Conservation (phyloP, 2,329 filamentous ascomycete genomes). For the Monosporascus sp. region DNA sequence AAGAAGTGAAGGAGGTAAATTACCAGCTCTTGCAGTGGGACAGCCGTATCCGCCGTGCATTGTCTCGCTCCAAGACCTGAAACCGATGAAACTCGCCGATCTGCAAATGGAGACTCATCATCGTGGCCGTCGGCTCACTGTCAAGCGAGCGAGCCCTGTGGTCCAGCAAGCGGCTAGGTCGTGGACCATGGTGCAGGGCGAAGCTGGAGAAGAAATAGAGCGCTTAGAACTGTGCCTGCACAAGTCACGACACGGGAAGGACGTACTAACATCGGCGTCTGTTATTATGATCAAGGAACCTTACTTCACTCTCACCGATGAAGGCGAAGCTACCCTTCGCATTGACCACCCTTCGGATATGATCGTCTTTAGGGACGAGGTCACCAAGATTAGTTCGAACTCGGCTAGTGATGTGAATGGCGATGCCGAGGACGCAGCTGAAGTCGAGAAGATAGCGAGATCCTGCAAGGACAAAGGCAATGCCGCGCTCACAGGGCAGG, state of each 20-base stretch:
- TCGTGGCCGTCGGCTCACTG: slow-evolving; percentile 17
- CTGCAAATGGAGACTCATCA: slow-evolving; percentile 27
- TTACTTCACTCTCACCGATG: slow-evolving; percentile 37
- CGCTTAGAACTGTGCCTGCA: slow-evolving; percentile 29
- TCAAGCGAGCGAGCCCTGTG: slow-evolving; percentile 24
- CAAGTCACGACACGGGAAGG: slow-evolving; percentile 25
- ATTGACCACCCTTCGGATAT: slow-evolving; percentile 30
- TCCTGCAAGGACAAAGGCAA: slow-evolving; percentile 26
- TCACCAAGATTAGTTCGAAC: background rate
- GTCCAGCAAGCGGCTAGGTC: slow-evolving; percentile 18
- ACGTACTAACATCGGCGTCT: slow-evolving; percentile 28
- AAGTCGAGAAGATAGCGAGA: slow-evolving; percentile 6
- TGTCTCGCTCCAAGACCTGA: slow-evolving; percentile 10
- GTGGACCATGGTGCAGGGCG: slow-evolving; percentile 28
- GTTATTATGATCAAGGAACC: slow-evolving; percentile 43
- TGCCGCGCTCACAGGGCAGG: slow-evolving; percentile 17
- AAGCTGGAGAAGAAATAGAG: slow-evolving; percentile 19
- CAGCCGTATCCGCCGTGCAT: slow-evolving; percentile 21
- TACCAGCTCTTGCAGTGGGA: slow-evolving; percentile 25
- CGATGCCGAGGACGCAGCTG: background rate
- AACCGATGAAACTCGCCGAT: slow-evolving; percentile 19
- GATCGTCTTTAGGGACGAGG: slow-evolving; percentile 7
- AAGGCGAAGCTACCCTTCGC: slow-evolving; percentile 36
- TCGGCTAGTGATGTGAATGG: background rate
- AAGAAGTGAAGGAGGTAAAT: slow-evolving; percentile 11